Percentiles rank a stretch among this genome's conserved stretches.
Conservation (phyloP, 2,329 filamentous ascomycete species). For the Camillea tinctor region DNA sequence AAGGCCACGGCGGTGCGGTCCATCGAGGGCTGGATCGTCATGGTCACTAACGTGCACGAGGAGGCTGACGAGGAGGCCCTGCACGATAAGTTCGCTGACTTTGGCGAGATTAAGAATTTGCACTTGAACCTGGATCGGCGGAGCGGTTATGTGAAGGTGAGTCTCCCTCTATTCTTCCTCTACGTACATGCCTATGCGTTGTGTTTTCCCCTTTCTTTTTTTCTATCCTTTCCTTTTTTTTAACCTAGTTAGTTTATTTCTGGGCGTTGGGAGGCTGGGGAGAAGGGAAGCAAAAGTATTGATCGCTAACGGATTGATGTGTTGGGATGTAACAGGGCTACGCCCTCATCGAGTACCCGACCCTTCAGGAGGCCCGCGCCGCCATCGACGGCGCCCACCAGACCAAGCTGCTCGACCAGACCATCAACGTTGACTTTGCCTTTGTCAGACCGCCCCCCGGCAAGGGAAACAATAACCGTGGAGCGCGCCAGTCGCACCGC, state of each 20-base stretch:
- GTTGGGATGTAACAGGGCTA: slow-evolving; percentile 61
- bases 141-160: slow-evolving; percentile 83
- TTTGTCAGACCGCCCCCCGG: slow-evolving; percentile 77
- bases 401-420: slow-evolving; percentile 78
- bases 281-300: not conserved
- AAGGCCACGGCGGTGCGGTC: slow-evolving; percentile 80
- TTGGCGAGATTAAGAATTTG: slow-evolving; percentile 82
- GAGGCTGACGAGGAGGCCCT: slow-evolving; percentile 82
- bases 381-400: slow-evolving; percentile 78
- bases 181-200: slow-evolving; percentile 1
- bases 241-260: not conserved
- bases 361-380: slow-evolving; percentile 74
- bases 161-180: slow-evolving; percentile 15
- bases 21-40: slow-evolving; percentile 87
- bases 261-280: no score
- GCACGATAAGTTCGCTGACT: slow-evolving; percentile 80
- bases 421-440: slow-evolving; percentile 77
- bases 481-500: slow-evolving; percentile 39
- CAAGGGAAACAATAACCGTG: slow-evolving; percentile 46
- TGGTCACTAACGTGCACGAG: slow-evolving; percentile 84
- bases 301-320: not conserved
- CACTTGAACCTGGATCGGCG: slow-evolving; percentile 80
- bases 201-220: not conserved
- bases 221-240: not conserved
- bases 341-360: slow-evolving; percentile 80